A percentile compares a stretch with the other conserved stretches of the same genome.
Evolutionary conservation across 2,329 filamentous ascomycete genomes (phyloP).

Genomic region (Fusarium chuoi): DNA sequence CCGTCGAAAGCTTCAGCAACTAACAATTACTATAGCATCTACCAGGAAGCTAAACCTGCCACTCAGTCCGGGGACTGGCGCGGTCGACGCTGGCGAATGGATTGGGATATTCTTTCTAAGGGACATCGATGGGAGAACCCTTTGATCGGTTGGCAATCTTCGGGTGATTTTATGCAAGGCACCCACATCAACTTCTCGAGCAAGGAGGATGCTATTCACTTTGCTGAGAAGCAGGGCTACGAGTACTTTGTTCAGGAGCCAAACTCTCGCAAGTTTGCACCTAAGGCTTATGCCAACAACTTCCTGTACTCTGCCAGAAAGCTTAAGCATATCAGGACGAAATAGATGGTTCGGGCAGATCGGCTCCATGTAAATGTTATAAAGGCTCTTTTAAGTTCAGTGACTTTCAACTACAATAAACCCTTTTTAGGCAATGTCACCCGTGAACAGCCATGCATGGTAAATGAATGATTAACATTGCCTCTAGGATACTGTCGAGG

Average conservation of each 20-base stretch:
- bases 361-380: slow-evolving; percentile 43
- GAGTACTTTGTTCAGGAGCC: slow-evolving; percentile 99
- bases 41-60: slow-evolving; percentile 89
- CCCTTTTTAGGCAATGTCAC: background rate
- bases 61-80: slow-evolving; percentile 95
- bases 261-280: slow-evolving; percentile 83
- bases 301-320: slow-evolving; percentile 87
- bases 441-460: background rate
- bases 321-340: slow-evolving; percentile 87
- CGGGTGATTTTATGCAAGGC: slow-evolving; percentile 93
- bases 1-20: background rate
- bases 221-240: slow-evolving; percentile 98
- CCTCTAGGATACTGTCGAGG: background rate
- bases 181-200: slow-evolving; percentile 88
- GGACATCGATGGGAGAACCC: slow-evolving; percentile 99
- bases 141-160: slow-evolving; percentile 98
- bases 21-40: slow-evolving; percentile 73
- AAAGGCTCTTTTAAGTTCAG: slow-evolving; percentile 29
- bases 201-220: slow-evolving; percentile 94
- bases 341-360: slow-evolving; percentile 61
- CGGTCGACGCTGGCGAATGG: slow-evolving; percentile 91
- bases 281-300: slow-evolving; percentile 96
- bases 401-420: background rate
- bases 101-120: slow-evolving; percentile 94
- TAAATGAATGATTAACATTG: background rate